phyloP scores from a whole-genome alignment of 306 rosid species.

The Benincasa hispida region DNA sequence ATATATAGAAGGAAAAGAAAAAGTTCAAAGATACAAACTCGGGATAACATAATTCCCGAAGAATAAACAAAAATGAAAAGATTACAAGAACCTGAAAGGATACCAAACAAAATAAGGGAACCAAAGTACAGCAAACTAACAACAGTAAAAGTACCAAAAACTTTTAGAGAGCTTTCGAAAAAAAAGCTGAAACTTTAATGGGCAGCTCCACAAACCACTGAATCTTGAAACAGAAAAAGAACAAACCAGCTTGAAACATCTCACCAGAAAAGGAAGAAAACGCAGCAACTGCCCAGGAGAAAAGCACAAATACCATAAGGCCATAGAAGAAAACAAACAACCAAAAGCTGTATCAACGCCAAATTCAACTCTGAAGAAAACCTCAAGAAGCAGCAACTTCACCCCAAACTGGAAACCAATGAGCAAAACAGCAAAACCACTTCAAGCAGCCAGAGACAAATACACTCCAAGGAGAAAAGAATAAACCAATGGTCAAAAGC shows the following conservation, averaged over 20 bases:
- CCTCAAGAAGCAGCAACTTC: not conserved
- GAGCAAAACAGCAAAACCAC: not conserved
- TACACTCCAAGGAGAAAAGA: not conserved
- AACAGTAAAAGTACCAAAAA: not conserved
- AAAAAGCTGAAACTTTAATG: not conserved
- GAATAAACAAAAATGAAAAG: not conserved
- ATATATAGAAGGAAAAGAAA: not conserved
- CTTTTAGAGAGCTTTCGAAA: not conserved
- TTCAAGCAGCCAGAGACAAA: not conserved
- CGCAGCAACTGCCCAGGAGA: not conserved
- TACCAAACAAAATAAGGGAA: not conserved
- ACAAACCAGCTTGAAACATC: not conserved
- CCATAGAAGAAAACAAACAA: not conserved
- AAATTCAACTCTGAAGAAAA: not conserved
- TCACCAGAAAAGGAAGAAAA: not conserved
- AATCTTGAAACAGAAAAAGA: not conserved
- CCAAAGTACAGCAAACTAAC: not conserved
- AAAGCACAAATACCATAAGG: not conserved
- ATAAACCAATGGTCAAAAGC: not conserved
- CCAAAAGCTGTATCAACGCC: not conserved
- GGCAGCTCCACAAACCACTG: not conserved
- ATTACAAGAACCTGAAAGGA: not conserved
- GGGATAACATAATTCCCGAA: not conserved
- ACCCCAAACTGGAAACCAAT: not conserved
- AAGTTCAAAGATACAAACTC: not conserved